Base-by-base conservation (phyloP, 345 rosid species). In the Gossypium australe region DNA sequence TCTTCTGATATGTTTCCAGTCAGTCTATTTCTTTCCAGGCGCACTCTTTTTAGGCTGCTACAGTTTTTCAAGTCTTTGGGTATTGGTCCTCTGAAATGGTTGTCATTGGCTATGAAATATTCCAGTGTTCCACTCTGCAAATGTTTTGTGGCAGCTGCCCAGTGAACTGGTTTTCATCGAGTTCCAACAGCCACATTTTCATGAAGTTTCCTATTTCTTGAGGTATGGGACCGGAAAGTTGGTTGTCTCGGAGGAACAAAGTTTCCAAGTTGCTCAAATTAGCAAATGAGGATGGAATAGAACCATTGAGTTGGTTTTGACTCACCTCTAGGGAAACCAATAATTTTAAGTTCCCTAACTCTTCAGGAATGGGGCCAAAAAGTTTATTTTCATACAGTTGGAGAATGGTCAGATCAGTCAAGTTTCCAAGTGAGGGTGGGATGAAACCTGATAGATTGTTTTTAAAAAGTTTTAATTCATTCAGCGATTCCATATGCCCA, bases 1-100 rank as follows among this genome's bases (percentile, higher is more conserved):
- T 41, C 68, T 41, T 64, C 68, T n/a, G 49, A 64, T 64, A 64
- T 64, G 10, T 64, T 64, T n/a, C 68, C 25, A 38, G 20, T 64
- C 14, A 41, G 49, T 10, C 14, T 20, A 43, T 64, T 64, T 18
- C 48, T 64, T 41, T 64, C 49, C 1, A 64, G 25, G 20, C 68
- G 68, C 45, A 64, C 22, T 41, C 25, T 64, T 64, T 38, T 41
- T 17, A 64, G 20, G 0, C 68, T 64, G 17, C 25, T 17, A 27
- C 68, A 20, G 20, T n/a, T 41, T 18, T 64, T 64, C 68, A 64
- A n/a, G 14, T 2, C 24, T 9, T n/a, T 41, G 13, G 49, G 68
- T 11, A 64, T 64, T 64, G 48, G 25, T 9, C 68, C 49, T 64
- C 2, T n/a, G 49, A 41, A 64, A 64, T n/a, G 49, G 16, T 64